Base-by-base conservation (phyloP, 208 protist genomes). In the Crithidia sp. region DNA sequence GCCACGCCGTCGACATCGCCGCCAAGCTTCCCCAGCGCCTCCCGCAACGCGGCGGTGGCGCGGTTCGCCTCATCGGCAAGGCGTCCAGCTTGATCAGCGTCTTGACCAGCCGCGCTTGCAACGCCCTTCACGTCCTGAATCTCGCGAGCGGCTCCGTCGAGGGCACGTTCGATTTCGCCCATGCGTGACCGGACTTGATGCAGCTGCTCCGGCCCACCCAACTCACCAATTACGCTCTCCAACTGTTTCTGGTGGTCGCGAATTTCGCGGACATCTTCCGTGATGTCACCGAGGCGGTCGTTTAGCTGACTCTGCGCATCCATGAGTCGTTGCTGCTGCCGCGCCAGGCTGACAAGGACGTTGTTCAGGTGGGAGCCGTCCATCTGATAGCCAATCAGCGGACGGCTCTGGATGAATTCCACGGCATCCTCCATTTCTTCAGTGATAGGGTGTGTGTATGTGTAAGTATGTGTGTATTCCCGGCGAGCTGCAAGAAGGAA, bases 371-470 rank as follows among this genome's bases (percentile, higher is more conserved):
- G 86, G 6, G 89, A 87, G 59, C 83, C 91, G 64, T 96, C 91
- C 77, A 94, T 87, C 62, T 96, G 86, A 79, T 93, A 92, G 10
- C 82, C 87, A 16, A 96, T 86, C 54, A 96, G 83, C 8, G 91
- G 91, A 63, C 82, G 77, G 60, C 89, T 93, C 74, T 96, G 86
- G 56, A 96, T 71, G 50, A 90, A 92, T 16, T 92, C 79, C 7
- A 91, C 54, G 43, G 67, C 79, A n/a, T 94, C 83, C 19, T 90
- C 84, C 83, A 91, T 90, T 16, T 28, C 60, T 17, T 36, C n/a
- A 6, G 43, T 37, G 1, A 28, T 28, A 28, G 1, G 28, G 28
- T 28, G 64, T 49, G 37, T 37, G 4, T 17, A 5, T 56, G 14
- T 16, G 19, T 69, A 0, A 8, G 45, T 47, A 57, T 2, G 44